Base-by-base conservation (phyloP, 208 protist species). In the Crithidia sp. region DNA sequence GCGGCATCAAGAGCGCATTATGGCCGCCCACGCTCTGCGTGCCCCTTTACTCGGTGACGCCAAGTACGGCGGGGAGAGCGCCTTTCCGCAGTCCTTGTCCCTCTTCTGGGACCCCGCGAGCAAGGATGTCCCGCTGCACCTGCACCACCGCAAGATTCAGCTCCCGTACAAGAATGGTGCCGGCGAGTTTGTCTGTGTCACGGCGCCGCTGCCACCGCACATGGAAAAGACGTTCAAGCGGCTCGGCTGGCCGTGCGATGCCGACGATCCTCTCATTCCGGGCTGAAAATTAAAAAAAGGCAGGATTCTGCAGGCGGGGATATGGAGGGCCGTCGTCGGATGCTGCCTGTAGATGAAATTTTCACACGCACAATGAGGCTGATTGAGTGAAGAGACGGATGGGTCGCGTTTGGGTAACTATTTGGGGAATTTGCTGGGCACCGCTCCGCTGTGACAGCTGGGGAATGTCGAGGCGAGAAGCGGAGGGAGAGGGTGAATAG, bases 1-100 rank as follows among this genome's bases (percentile, higher is more conserved):
- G 49, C 82, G 90, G 55, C 92, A 97, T 74, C 92, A 98, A 68
- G 89, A 97, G 55, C 92, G 95, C 40, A 97, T 98, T 71, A 95
- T 94, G 88, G 83, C 93, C 19, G 91, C 95, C 8, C 91, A 97
- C 72, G 92, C 93, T 9, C 84, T 98, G 64, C 88, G 92, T 19
- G 90, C 87, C 50, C 95, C 95, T 36, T 62, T 98, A 16, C 75
- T 98, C n/a, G 95, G 95, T n/a, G 95, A 98, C 64, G 89, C 88
- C 28, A 93, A 92, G 77, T 97, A 96, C 79, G 94, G 94, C 63
- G 94, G 94, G 40, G 94, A 97, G 67, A 68, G 82, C 52, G 90
- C 94, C 19, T 95, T 96, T 70, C 94, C 94, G 28, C 81, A 83
- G 28, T 92, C 88, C 10, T 66, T 97, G 17, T 88, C 86, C 2